Evolutionary conservation across 176 grass and related monocot genomes (phyloP), one percentile per base, ranked within the genome.

Genomic region (Neostapfia colusana): DNA sequence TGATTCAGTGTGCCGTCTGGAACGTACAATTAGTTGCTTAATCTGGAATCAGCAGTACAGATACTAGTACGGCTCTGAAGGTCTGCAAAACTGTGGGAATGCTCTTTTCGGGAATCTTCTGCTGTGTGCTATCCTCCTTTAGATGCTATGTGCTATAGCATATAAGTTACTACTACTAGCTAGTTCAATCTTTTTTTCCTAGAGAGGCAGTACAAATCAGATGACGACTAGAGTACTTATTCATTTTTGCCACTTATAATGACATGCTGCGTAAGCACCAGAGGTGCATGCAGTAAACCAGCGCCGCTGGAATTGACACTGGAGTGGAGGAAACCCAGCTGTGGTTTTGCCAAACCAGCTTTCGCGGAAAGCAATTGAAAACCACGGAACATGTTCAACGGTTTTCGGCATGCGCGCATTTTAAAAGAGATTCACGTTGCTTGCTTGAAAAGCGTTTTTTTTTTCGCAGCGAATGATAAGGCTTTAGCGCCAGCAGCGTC

Each of bases 381-480:
- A 74, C 61, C 69, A 74, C 54, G 80, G 86, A 79, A 12, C 43
- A 7, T 8, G 18, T 17, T 83, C 75, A 9, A 74, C 21, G 86
- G 81, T 88, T 79, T 88, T 54, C 36, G 37, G 14, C 35, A 54
- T 18, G n/a, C 50, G 55, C 34, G 69, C 40, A 5, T 27, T 83
- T 83, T 35, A 41, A 65, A 72, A 49, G 7, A 43, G 7, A 43
- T 11, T 12, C 7, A 27, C 25, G 24, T 62, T 63, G 75, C 65
- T 79, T 70, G 75, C 56, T 37, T 55, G 23, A 37, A 68, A 25
- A 74, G 44, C 50, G 23, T 46, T 61, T 31, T 31, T 31, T 31
- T 3, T 31, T 28, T 25, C 2, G 34, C 15, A 45, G 76, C 75
- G 50, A 46, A 14, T 60, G 14, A 53, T 51, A 62, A 58, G 44